These are phyloP conservation scores for Diaporthe sp. DNA, from an alignment of 2,329 filamentous ascomycete genomes.

Conservation along the genomic window DNA sequence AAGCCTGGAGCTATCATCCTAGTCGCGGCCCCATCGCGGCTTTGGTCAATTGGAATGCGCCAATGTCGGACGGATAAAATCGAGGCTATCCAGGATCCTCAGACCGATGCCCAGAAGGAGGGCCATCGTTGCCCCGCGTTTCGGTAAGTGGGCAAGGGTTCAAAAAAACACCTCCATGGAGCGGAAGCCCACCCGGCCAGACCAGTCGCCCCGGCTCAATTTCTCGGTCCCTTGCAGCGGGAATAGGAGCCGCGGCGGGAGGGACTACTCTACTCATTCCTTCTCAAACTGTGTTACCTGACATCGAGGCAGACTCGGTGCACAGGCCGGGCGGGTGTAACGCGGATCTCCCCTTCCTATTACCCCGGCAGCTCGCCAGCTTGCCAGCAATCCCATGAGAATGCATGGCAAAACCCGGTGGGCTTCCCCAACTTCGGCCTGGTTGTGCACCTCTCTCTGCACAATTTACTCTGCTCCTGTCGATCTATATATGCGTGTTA, in stretches of 20 bases:
- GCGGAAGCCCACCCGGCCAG: conserved; percentile 9
- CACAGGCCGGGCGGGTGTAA: conserved; percentile 18
- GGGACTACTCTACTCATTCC: neutral
- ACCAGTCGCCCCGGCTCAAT: neutral
- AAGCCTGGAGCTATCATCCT: conserved; percentile 16
- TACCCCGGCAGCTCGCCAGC: neutral
- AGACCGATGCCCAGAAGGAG: conserved; percentile 2
- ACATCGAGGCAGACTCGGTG: neutral
- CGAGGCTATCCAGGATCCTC: conserved; percentile 25
- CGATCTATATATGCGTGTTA: neutral
- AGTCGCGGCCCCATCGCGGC: conserved; percentile 5
- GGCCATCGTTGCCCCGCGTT: conserved; percentile 22
- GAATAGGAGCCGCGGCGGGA: neutral
- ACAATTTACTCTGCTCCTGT: too few species aligned
- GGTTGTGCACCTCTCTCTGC: too few species aligned
- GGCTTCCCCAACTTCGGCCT: neutral
- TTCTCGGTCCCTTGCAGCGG: conserved; percentile 12
- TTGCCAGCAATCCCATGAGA: neutral
- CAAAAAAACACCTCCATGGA: neutral
- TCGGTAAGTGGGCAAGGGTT: conserved; percentile 26
- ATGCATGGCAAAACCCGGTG: neutral
- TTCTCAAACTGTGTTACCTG: neutral
- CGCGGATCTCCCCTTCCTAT: conserved; percentile 17
- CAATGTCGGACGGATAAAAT: conserved; percentile 23
- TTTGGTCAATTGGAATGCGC: neutral